Evolutionary conservation across 1,139 yeast species (phyloP), one percentile per base, ranked within the genome.

Genomic region (Eremothecium sinecaudum): DNA sequence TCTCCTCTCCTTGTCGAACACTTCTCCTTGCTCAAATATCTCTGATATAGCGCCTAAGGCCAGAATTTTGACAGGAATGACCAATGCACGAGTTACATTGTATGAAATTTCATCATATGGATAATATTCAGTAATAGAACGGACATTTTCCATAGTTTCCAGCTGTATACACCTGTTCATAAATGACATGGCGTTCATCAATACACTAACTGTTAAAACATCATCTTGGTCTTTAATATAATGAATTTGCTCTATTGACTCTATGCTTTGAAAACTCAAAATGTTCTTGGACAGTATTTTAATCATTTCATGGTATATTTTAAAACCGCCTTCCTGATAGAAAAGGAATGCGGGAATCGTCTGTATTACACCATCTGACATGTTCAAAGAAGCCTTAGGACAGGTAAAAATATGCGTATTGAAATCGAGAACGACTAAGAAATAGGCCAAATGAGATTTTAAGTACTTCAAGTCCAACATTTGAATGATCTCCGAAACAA

Each of bases 301-400:
- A 6, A 48, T 36, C 6, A 50, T 38, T 2, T 50, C 51, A 6
- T 36, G 32, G 23, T 53, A 53, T 7, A 47, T 16, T 23, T 39
- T 36, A 44, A 62, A 67, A 6, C 73, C 74, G 2, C 67, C 71
- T 17, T 54, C 45, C 43, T 73, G 76, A 38, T 71, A 58, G 37
- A 73, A 66, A 5, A 65, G 47, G 17, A 71, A 59, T 0, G 67
- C 66, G 24, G 73, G 66, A 0, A 74, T 51, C 0, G 77, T 71
- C 29, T 61, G 53, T 4, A 59, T 27, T 19, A 52, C 48, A 4
- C 57, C 63, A 4, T 56, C 62, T 9, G 48, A 41, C 2, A 49
- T 49, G 2, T 50, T 44, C 2, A 50, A 40, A 5, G 56, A 41
- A 2, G 51, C 47, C 31, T 56, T 54, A 2, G 51, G 48, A 36